Base-by-base conservation (phyloP, 352 stramenopile species). In the Phytophthora tubulina region DNA sequence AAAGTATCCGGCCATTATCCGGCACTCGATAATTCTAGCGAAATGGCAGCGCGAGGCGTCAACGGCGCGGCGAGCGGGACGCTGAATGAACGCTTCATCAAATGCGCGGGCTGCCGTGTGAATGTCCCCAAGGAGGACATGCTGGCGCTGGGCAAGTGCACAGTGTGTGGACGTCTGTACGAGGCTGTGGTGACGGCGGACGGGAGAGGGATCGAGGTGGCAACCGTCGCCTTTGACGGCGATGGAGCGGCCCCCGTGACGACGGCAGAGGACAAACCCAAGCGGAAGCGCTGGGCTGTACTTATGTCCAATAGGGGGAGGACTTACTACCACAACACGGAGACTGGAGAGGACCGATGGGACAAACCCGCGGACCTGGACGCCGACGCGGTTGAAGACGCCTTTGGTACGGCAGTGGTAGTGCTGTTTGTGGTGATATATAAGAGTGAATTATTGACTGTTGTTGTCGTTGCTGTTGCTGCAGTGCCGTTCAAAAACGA, bases 321-420 rank as follows among this genome's bases (percentile, higher is more conserved):
- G n/a, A 86, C 70, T n/a, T 95, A 93, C 65, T 95, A 95, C 59
- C 85, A 95, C 74, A 95, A 95, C 69, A 85, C 85, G 33, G 87
- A 95, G 55, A 95, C 85, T 5, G 87, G 87, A 38, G 87, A 95
- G 66, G 87, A 95, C 58, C 80, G 82, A 54, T 95, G 87, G 87
- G 84, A 92, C 30, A 85, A 86, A 54, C 87, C 87, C 1, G 67
- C 76, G 11, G 87, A 95, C 32, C 63, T 91, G 60, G 87, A 91
- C 15, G 84, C 82, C 32, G 81, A 92, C 15, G 84, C 84, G 1
- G 75, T 72, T 1, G 81, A 89, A 36, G 82, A 91, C 57, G 60
- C 73, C 15, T 92, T 91, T 61, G 86, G 84, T 90, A 73, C 15
- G 78, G 6, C 3, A 5, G 1, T 31, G 76, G 9, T 3, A n/a